Base-by-base conservation (phyloP, 2,329 filamentous ascomycete species). In the Orbilia blumenaviensis region DNA sequence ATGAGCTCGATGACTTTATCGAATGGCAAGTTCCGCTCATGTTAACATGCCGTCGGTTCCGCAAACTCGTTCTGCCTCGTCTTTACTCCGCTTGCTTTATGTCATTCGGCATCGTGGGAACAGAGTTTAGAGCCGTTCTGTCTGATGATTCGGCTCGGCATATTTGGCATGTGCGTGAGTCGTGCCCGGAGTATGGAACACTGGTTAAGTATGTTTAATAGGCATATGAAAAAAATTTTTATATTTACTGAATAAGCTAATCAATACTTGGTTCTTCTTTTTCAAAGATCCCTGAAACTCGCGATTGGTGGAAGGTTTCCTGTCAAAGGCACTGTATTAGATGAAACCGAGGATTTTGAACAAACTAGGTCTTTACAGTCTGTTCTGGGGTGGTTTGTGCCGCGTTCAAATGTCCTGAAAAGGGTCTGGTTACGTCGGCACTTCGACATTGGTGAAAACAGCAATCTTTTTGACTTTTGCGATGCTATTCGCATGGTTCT, bases 41-140 rank as follows among this genome's bases (percentile, higher is more conserved):
- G 29, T 18, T 16, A 21, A 64, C 61, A 41, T 64, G 61, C 8
- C 42, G 16, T 9, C 61, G n/a, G 3, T 52, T 64, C 29, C 42
- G 48, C 16, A 9, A 27, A 42, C 29, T 41, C 10, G 32, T 41
- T 18, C 21, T 52, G 7, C 61, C 44, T 1, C 46, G 21, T 4
- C 9, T 64, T 10, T 64, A 64, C 32, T 52, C 44, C 0, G 6
- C 8, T 12, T 50, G 27, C 23, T n/a, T n/a, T n/a, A n/a, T n/a
- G n/a, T n/a, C n/a, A n/a, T n/a, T n/a, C 5, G 0, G n/a, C 23
- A 8, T 18, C 14, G 16, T 3, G 27, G 8, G 14, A 21, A 5
- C 1, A 5, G 27, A 23, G 18, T 7, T 4, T n/a, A 18, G 8
- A 16, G 16, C 16, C 7, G 16, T 21, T 38, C 10, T 50, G 36